Conservation (phyloP, 164 flowering plant genomes). For the Platanus orientalis region DNA sequence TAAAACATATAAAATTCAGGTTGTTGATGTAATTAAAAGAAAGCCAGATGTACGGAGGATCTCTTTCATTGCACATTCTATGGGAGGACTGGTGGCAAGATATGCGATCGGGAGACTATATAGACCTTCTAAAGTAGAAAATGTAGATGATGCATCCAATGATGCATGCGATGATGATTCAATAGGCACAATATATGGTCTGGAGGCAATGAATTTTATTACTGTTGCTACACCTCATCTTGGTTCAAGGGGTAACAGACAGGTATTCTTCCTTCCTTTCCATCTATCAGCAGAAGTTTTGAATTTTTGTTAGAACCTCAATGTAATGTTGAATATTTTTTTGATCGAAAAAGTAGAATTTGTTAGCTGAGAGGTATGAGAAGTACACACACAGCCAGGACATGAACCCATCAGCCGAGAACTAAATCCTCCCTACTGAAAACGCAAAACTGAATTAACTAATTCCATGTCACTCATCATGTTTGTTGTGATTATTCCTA, state of each 20-base stretch:
- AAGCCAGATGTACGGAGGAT: slow-evolving; percentile 61
- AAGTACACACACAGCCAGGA: too few species aligned
- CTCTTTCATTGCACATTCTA: slow-evolving; percentile 89
- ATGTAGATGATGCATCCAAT: slow-evolving; percentile 18
- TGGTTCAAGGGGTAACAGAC: slow-evolving; percentile 96
- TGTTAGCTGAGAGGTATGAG: too few species aligned
- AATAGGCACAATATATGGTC: slow-evolving; percentile 69
- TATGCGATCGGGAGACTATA: slow-evolving; percentile 87
- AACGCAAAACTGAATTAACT: too few species aligned
- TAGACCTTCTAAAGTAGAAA: slow-evolving; percentile 35
- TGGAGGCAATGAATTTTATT: slow-evolving; percentile 86
- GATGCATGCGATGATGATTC: slow-evolving; percentile 27
- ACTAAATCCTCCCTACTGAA: too few species aligned
- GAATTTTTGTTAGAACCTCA: too few species aligned
- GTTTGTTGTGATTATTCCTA: too few species aligned
- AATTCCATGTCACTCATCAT: too few species aligned
- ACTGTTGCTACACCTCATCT: slow-evolving; percentile 98
- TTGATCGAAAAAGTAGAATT: too few species aligned
- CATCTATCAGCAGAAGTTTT: neutral
- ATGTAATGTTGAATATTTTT: too few species aligned
- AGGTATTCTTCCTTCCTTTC: slow-evolving; percentile 44
- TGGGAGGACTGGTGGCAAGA: slow-evolving; percentile 94
- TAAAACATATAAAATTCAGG: slow-evolving; percentile 31
- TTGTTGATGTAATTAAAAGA: slow-evolving; percentile 55
- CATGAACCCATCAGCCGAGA: too few species aligned